phyloP scores from a whole-genome alignment of 225 moss, liverwort and hornwort species.

The Marchantia polymorpha region DNA sequence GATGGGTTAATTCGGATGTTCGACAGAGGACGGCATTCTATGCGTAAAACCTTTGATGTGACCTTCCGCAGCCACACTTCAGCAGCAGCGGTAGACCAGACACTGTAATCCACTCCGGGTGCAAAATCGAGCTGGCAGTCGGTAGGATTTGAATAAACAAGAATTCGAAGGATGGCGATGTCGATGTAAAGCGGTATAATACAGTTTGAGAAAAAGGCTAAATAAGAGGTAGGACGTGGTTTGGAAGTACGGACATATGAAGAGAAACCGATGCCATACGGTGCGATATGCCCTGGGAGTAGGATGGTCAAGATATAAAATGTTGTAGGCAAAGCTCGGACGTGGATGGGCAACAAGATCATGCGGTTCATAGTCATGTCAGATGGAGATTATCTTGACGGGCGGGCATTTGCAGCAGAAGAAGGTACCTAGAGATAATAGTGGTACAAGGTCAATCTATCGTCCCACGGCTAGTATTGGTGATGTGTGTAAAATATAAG shows the following conservation, averaged over 20 bases:
- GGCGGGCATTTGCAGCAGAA: not conserved
- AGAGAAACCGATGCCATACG: not conserved
- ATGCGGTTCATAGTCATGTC: not conserved
- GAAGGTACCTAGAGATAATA: not conserved
- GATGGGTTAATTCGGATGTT: not conserved
- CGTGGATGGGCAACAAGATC: not conserved
- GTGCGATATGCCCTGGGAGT: not conserved
- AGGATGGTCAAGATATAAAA: not conserved
- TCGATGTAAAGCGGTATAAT: no score
- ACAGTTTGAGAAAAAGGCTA: not conserved
- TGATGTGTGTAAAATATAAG: not conserved
- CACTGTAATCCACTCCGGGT: not conserved
- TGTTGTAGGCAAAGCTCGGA: not conserved
- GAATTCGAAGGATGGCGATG: not conserved
- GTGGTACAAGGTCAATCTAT: not conserved
- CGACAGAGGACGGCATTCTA: not conserved
- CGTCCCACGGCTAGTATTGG: not conserved
- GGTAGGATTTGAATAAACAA: not conserved
- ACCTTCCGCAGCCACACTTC: not conserved
- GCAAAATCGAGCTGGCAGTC: not conserved
- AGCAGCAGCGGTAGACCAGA: not conserved
- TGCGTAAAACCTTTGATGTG: not conserved
- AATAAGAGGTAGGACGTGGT: not conserved
- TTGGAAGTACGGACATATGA: not conserved
- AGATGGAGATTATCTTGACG: not conserved